Base-by-base conservation (phyloP, 106 monocot genomes). In the Cymbidium sinense region DNA sequence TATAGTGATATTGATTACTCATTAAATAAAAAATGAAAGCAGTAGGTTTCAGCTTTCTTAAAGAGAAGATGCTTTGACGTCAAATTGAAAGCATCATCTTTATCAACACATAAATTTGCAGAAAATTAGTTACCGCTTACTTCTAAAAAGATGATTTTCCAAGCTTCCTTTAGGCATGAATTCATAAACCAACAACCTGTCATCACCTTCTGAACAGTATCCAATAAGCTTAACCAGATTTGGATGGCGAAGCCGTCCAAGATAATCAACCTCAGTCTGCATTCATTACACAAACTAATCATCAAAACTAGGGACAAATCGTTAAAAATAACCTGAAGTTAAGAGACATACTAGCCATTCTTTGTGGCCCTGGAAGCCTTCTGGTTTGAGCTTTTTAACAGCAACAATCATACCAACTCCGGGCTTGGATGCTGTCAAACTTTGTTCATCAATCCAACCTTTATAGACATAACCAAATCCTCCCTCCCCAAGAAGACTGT, bases 381-480 rank as follows among this genome's bases (percentile, higher is more conserved):
- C 96, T 18, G 93, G 96, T 73, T 96, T 96, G n/a, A 96, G 93
- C 79, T 85, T 96, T 84, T 96, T 96, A 64, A 96, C 87, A 21
- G 96, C 96, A 77, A 96, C 86, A 43, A 86, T 86, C 80, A 87
- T 93, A 43, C 96, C 93, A 43, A 55, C 78, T 7, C 96, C 93
- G n/a, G 93, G 90, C 69, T 43, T 96, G 15, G 90, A 76, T 20
- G 93, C 81, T 39, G 75, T 44, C 51, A 82, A 75, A 31, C 75
- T 91, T 67, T 93, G 89, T 50, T 87, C 91, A 82, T 96, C 89
- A 13, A 96, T 85, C 96, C 96, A 96, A 72, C 93, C 96, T 83
- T 96, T 96, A 37, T 84, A 96, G 21, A 96, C 93, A 86, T 83
- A 82, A 25, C 96, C 96, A 72, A 96, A 96, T 76, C 96, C 96